A percentile compares a stretch with the other conserved stretches of the same genome.
phyloP scores from a whole-genome alignment of 1,284 basidiomycete species.

The Rhodotorula sp. region DNA sequence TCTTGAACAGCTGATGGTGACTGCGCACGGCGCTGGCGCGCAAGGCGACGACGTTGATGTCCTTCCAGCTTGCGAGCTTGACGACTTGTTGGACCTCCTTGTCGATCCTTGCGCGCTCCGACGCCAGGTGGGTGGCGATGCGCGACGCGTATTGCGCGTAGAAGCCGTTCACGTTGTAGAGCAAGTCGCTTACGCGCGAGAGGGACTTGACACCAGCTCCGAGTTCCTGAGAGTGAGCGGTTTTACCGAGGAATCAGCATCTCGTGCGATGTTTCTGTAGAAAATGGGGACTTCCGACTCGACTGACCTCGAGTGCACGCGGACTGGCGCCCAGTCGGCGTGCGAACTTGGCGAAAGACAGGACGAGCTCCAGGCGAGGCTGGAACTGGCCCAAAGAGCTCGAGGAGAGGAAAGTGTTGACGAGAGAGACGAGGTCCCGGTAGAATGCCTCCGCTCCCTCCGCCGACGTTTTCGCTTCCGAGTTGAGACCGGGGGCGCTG shows the following conservation, averaged over 20 bases:
- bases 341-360: conserved; percentile 59
- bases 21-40: conserved; percentile 87
- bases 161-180: conserved; percentile 66
- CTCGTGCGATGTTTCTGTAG: conserved; percentile 42
- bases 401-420: conserved; percentile 76
- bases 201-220: conserved; percentile 44
- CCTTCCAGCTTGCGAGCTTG: conserved; percentile 97
- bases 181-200: conserved; percentile 59
- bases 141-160: conserved; percentile 63
- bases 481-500: conserved; percentile 54
- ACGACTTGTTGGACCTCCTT: conserved; percentile 81
- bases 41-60: conserved; percentile 91
- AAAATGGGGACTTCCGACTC: conserved; percentile 50
- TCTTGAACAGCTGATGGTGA: conserved; percentile 88
- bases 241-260: conserved; percentile 12
- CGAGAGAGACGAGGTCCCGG: conserved; percentile 67
- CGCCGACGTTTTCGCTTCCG: conserved; percentile 53
- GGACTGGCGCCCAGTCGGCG: conserved; percentile 10
- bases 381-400: conserved; percentile 80
- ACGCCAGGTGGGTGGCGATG: conserved; percentile 58
- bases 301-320: conserved; percentile 18
- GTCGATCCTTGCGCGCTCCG: conserved; percentile 67
- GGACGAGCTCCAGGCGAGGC: conserved; percentile 67
- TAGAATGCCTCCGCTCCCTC: conserved; percentile 48
- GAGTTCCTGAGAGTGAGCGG: conserved; percentile 18